These are phyloP conservation scores for Ophiostoma ulmi DNA, from an alignment of 2,329 filamentous ascomycete species.

Conservation along the genomic window DNA sequence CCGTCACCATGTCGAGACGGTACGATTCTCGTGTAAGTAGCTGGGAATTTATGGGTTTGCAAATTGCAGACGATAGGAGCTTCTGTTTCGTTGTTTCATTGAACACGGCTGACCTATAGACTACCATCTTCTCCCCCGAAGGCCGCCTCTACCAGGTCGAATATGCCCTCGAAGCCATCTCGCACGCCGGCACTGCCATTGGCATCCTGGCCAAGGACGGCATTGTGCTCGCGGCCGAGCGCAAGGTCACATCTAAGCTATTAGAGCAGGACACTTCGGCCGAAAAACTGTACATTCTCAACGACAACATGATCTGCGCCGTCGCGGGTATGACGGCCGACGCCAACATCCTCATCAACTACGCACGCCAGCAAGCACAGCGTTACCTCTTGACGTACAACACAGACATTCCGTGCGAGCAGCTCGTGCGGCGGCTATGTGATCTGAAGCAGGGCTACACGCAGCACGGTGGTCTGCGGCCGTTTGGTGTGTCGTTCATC, in stretches of 20 bases:
- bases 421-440: slow-evolving; percentile 92
- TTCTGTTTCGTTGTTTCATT: not conserved
- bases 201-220: slow-evolving; percentile 97
- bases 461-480: slow-evolving; percentile 94
- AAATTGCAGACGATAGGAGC: not conserved
- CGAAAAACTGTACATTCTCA: slow-evolving; percentile 99
- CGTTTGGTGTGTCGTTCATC: slow-evolving; percentile 98
- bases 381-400: slow-evolving; percentile 98
- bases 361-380: slow-evolving; percentile 93
- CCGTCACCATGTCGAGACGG: slow-evolving; percentile 73
- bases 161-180: slow-evolving; percentile 98
- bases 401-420: slow-evolving; percentile 98
- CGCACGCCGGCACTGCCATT: slow-evolving; percentile 92
- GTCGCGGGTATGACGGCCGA: slow-evolving; percentile 99
- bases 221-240: slow-evolving; percentile 94
- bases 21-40: slow-evolving; percentile 88
- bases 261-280: slow-evolving; percentile 98
- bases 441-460: slow-evolving; percentile 99
- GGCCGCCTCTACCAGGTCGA: slow-evolving; percentile 98
- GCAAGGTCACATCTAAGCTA: slow-evolving; percentile 98
- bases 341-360: slow-evolving; percentile 99
- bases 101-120: slow-evolving; percentile 50
- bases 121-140: slow-evolving; percentile 99
- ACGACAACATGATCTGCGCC: slow-evolving; percentile 99
- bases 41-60: not conserved